A percentile compares a stretch with the other conserved stretches of the same genome.
phyloP scores from a whole-genome alignment of 495 filamentous ascomycete genomes.

The Aspergillus coremiiformis region DNA sequence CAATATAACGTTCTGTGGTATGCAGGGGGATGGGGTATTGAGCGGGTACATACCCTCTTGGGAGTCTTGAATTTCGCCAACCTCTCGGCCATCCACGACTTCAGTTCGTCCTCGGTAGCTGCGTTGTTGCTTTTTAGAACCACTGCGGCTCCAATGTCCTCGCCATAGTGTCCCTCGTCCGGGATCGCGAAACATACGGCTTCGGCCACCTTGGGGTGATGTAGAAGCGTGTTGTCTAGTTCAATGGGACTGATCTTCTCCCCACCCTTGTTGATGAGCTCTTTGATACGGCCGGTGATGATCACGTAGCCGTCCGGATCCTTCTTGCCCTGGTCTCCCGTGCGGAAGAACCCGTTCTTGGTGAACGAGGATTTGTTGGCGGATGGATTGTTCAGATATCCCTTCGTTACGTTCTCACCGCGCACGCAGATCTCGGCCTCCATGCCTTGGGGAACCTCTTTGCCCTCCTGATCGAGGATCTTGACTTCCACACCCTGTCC shows the following conservation, averaged over 20 bases:
- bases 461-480: conserved; percentile 61
- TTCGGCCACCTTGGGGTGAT: conserved; percentile 62
- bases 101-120: conserved; percentile 51
- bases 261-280: conserved; percentile 76
- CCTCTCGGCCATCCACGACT: conserved; percentile 55
- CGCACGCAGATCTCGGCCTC: conserved; percentile 76
- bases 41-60: conserved; percentile 52
- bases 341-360: conserved; percentile 66
- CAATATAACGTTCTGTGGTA: not conserved
- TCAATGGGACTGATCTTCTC: conserved; percentile 83
- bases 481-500: conserved; percentile 74
- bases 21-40: not conserved
- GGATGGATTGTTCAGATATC: conserved; percentile 72
- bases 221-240: conserved; percentile 67
- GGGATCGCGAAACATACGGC: conserved; percentile 72
- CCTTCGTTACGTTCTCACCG: conserved; percentile 72
- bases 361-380: conserved; percentile 68
- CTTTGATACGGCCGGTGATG: conserved; percentile 76
- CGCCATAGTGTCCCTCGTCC: conserved; percentile 52
- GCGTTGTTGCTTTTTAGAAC: conserved; percentile 58
- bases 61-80: conserved; percentile 81
- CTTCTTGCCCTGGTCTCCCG: conserved; percentile 72
- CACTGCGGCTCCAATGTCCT: conserved; percentile 71
- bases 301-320: conserved; percentile 68
- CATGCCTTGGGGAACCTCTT: conserved; percentile 50